Percentiles rank a stretch among this genome's conserved stretches.
phyloP scores from a whole-genome alignment of 345 rosid genomes.

The Corymbia maculata region DNA sequence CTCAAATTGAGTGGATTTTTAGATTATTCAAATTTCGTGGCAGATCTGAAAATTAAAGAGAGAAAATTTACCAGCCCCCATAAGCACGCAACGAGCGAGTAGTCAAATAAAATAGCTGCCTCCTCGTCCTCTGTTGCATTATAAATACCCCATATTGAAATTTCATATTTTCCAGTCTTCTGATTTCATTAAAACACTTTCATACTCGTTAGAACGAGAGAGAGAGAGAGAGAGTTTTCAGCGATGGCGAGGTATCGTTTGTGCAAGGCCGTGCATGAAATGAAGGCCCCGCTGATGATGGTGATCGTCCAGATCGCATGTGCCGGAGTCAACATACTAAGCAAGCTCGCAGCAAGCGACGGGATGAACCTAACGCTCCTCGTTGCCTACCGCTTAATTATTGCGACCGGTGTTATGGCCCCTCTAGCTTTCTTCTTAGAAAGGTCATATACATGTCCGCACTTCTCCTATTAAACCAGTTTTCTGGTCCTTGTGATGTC shows the following conservation, averaged over 20 bases:
- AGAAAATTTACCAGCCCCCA: background rate
- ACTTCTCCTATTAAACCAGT: background rate
- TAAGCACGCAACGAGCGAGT: background rate
- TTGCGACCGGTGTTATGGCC: background rate
- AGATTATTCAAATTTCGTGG: background rate
- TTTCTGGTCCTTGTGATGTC: background rate
- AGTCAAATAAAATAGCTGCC: background rate
- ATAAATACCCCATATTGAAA: background rate
- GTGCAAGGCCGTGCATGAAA: background rate
- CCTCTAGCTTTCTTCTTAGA: slow-evolving; percentile 1
- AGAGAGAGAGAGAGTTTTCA: background rate
- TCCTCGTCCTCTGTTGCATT: background rate
- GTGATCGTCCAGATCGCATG: background rate
- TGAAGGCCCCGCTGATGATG: slow-evolving; percentile 4
- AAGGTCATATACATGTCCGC: background rate
- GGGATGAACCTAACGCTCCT: background rate
- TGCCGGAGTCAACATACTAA: background rate
- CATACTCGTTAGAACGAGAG: background rate
- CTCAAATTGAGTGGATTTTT: background rate
- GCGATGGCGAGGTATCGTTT: background rate
- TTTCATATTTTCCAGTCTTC: background rate
- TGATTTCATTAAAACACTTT: background rate
- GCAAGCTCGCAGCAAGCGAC: background rate
- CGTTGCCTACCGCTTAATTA: background rate
- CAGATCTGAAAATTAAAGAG: background rate